Percentiles rank a stretch among this genome's conserved stretches.
phyloP scores from a whole-genome alignment of 2,329 filamentous ascomycete genomes.

The Diaporthe velutina region DNA sequence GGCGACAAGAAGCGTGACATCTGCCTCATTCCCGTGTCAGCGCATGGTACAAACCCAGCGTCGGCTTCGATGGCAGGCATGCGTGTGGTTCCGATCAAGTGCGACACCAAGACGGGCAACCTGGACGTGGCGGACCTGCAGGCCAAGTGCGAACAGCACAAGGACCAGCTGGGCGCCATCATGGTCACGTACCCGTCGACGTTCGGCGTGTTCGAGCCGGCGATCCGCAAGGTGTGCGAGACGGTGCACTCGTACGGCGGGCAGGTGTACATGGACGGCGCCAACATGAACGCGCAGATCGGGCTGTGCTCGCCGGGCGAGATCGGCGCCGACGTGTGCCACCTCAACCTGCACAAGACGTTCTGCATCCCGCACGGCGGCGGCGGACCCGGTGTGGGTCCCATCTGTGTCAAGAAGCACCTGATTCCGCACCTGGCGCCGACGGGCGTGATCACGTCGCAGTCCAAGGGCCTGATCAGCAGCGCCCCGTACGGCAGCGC shows the following conservation, averaged over 20 bases:
- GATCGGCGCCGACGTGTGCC: conserved; percentile 96
- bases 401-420: conserved; percentile 90
- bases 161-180: conserved; percentile 87
- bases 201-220: conserved; percentile 93
- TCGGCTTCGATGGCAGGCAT: conserved; percentile 97
- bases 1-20: conserved; percentile 83
- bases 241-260: conserved; percentile 90
- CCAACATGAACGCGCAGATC: conserved; percentile 99
- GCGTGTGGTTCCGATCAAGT: conserved; percentile 93
- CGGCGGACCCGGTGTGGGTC: conserved; percentile 92
- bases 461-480: conserved; percentile 74
- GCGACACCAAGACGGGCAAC: conserved; percentile 87
- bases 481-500: conserved; percentile 90
- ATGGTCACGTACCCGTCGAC: conserved; percentile 98
- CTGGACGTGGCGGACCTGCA: conserved; percentile 88
- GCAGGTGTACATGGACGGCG: conserved; percentile 98
- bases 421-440: conserved; percentile 82
- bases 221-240: conserved; percentile 86
- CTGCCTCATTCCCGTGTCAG: conserved; percentile 93
- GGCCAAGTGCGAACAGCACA: conserved; percentile 89
- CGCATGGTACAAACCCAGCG: conserved; percentile 95
- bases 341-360: conserved; percentile 97
- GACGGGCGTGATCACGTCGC: conserved; percentile 46
- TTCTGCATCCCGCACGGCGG: conserved; percentile 98
- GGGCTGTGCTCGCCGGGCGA: conserved; percentile 94